phyloP scores from a whole-genome alignment of 2,329 filamentous ascomycete species.

The Fusarium sulawesiense region DNA sequence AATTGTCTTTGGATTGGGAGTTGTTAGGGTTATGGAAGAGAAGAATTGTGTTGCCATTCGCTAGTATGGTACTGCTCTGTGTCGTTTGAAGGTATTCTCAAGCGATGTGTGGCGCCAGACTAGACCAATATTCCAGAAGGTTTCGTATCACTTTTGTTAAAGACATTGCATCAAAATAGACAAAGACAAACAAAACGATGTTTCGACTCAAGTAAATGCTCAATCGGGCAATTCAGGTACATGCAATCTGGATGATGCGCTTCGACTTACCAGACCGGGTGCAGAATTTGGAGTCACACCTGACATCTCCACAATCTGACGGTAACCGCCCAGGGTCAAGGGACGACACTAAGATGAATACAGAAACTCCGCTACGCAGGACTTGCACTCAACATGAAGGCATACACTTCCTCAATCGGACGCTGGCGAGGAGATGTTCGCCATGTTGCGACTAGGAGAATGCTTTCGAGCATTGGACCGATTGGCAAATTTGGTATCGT shows the following conservation, averaged over 20 bases:
- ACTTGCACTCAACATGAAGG: not conserved
- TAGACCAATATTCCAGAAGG: not conserved
- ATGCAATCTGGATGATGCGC: not conserved
- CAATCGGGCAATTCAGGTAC: not conserved
- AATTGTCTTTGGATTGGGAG: not conserved
- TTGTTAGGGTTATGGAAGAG: not conserved
- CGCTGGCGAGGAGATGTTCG: not conserved
- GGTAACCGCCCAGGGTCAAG: not conserved
- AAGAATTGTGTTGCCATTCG: not conserved
- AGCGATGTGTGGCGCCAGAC: no score
- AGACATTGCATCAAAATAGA: not conserved
- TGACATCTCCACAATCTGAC: slow-evolving; percentile 4
- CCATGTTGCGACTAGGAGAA: not conserved
- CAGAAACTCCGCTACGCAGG: not conserved
- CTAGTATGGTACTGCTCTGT: not conserved
- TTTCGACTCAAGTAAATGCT: not conserved
- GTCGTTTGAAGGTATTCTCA: not conserved
- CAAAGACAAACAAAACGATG: not conserved
- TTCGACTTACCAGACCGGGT: slow-evolving; percentile 3
- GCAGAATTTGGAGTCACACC: not conserved
- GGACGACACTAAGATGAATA: not conserved
- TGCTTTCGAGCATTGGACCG: not conserved
- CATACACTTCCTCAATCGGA: not conserved
- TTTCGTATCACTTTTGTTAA: not conserved
- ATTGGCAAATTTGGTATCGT: not conserved